Percentiles rank a stretch among this genome's conserved stretches.
These are phyloP conservation scores for Zoysia matrella DNA, from an alignment of 202 grass and related monocot species.

Conservation along the genomic window DNA sequence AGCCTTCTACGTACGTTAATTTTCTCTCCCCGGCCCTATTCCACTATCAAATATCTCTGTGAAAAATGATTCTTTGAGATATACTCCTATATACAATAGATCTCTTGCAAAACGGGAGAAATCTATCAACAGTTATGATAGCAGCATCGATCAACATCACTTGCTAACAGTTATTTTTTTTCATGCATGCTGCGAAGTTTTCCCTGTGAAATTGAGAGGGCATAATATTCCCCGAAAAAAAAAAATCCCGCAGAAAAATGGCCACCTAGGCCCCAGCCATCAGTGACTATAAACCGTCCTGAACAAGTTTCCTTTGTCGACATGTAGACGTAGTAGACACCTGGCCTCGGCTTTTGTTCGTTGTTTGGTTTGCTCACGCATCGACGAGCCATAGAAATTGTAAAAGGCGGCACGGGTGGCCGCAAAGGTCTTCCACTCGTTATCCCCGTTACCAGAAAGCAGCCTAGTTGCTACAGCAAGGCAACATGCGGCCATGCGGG, in stretches of 20 bases:
- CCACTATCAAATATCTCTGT: too few relatives aligned
- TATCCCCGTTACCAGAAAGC: neutral
- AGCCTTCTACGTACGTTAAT: constrained; percentile 78
- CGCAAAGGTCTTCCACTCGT: neutral
- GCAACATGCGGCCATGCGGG: neutral
- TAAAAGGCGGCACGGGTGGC: neutral
- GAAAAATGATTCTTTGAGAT: too few relatives aligned
- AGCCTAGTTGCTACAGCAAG: neutral
- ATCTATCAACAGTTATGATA: neutral
- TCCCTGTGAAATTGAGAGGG: too few relatives aligned
- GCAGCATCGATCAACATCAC: neutral
- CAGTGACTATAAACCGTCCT: too few relatives aligned
- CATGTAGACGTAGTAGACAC: neutral
- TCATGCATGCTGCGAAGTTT: neutral
- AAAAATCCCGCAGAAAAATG: neutral
- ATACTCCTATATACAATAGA: too few relatives aligned
- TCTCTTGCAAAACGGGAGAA: neutral
- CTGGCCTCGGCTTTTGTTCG: neutral
- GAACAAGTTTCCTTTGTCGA: neutral
- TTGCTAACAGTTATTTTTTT: neutral
- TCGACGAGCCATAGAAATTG: neutral
- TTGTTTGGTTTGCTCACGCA: neutral
- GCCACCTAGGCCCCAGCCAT: too few relatives aligned
- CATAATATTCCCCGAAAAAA: neutral
- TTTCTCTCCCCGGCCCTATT: neutral